Base-by-base conservation (phyloP, 2,329 filamentous ascomycete species). In the Sarocladium oryzae region DNA sequence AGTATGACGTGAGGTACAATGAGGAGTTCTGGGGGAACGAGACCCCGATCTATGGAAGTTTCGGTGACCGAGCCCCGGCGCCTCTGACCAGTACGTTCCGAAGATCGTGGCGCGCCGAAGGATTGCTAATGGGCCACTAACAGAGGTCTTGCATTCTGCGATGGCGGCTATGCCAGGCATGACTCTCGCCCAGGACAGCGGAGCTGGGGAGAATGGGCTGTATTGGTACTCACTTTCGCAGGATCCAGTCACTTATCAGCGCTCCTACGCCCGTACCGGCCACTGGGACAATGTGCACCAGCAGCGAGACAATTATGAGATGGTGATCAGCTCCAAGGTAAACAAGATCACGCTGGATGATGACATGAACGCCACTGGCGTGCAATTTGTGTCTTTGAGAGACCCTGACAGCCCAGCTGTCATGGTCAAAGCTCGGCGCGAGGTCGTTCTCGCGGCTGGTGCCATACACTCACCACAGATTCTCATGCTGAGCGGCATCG, bases 401-500 rank as follows among this genome's bases (percentile, higher is more conserved):
- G 55, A 58, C 50, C 57, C 56, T 1, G 50, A 37, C 6, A 26
- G 50, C 2, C 53, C 55, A 2, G 54, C 49, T 6, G 55, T 60
- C 1, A 60, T 57, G 24, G 57, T 64, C 26, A 53, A 50, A 8
- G 64, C 64, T 1, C 60, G 55, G 6, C 59, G 62, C n/a, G 68
- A 71, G 54, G 64, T 69, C 21, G 63, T 71, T 23, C 55, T 72
- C 1, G 63, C 65, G 1, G 67, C 67, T 0, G 69, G 69, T 0
- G 61, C 66, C 2, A 56, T 64, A 4, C 61, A 66, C 55, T 73
- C 59, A 40, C 72, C 61, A 20, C 67, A 71, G 49, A 58, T 76
- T 0, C 63, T 76, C 1, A 68, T 74, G 56, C 62, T 70, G 6
- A 74, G 70, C 49, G 73, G 73, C 16, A 67, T 77, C 20, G 73